Evolutionary conservation across 257 asterid genomes (phyloP).

Genomic region (Linderniella brevidens): DNA sequence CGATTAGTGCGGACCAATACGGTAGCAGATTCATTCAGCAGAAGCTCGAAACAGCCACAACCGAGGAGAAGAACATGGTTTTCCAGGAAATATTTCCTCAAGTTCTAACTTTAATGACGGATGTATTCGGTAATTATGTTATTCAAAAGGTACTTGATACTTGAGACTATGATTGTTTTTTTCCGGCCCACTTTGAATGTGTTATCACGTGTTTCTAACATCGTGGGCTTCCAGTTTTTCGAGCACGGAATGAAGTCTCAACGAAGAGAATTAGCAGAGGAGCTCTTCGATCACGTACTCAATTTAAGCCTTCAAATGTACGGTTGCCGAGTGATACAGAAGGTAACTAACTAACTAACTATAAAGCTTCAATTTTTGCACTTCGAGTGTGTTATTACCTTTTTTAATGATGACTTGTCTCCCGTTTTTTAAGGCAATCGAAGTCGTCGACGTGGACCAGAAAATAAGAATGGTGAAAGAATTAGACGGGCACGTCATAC

Average conservation of each 20-base stretch:
- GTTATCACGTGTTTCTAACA: no score
- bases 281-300: slow-evolving; percentile 55
- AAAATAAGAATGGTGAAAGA: slow-evolving; percentile 56
- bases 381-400: not conserved
- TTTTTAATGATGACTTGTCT: no score
- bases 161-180: not conserved
- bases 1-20: slow-evolving; percentile 56
- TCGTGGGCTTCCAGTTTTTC: slow-evolving; percentile 29
- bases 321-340: slow-evolving; percentile 84
- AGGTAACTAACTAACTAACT: no score
- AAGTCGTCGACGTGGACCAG: slow-evolving; percentile 60
- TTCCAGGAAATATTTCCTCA: slow-evolving; percentile 66
- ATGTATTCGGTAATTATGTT: slow-evolving; percentile 81
- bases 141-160: slow-evolving; percentile 51
- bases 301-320: slow-evolving; percentile 79
- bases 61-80: slow-evolving; percentile 63
- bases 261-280: slow-evolving; percentile 50
- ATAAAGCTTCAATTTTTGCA: not conserved
- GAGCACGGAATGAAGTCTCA: slow-evolving; percentile 66
- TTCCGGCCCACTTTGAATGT: not conserved
- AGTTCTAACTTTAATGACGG: slow-evolving; percentile 65
- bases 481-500: slow-evolving; percentile 71
- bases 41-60: slow-evolving; percentile 62
- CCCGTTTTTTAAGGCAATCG: slow-evolving; percentile 41
- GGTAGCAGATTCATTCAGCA: slow-evolving; percentile 85